Evolutionary conservation across 441 rosid species (phyloP).

Genomic region (Flueggea neowawraea): DNA sequence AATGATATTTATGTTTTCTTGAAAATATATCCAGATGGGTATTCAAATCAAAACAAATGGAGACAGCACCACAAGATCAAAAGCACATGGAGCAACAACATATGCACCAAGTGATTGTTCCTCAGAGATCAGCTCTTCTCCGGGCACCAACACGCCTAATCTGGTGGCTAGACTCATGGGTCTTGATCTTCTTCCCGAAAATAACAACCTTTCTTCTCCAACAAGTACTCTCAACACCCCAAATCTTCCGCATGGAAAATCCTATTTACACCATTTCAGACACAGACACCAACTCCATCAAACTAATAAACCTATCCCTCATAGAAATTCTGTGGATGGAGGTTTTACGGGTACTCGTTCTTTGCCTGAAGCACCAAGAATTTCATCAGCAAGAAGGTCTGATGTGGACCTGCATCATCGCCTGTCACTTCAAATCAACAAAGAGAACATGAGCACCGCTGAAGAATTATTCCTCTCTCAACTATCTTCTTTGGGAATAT

Average conservation of each 20-base stretch:
- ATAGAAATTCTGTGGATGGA: conserved; percentile 30
- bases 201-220: conserved; percentile 31
- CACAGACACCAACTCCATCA: background rate
- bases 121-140: conserved; percentile 60
- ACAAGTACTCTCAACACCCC: conserved; percentile 24
- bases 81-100: conserved; percentile 17
- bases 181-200: conserved; percentile 80
- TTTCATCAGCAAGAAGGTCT: conserved; percentile 68
- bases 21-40: conserved; percentile 40
- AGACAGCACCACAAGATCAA: conserved; percentile 21
- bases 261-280: too few relatives aligned
- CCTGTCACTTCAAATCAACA: conserved; percentile 74
- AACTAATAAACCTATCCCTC: conserved; percentile 13
- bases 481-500: conserved; percentile 25
- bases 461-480: conserved; percentile 46
- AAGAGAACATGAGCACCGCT: conserved; percentile 41
- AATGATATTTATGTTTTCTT: conserved; percentile 13
- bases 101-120: conserved; percentile 28
- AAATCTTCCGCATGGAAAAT: conserved; percentile 11
- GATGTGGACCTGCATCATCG: conserved; percentile 77
- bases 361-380: conserved; percentile 78
- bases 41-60: conserved; percentile 65
- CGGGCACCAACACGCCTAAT: conserved; percentile 75
- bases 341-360: conserved; percentile 53
- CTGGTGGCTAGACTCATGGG: conserved; percentile 96